Percentiles rank a stretch among this genome's conserved stretches.
Evolutionary conservation across 1,284 basidiomycete species (phyloP).

Genomic region (Pterulicium gracile): DNA sequence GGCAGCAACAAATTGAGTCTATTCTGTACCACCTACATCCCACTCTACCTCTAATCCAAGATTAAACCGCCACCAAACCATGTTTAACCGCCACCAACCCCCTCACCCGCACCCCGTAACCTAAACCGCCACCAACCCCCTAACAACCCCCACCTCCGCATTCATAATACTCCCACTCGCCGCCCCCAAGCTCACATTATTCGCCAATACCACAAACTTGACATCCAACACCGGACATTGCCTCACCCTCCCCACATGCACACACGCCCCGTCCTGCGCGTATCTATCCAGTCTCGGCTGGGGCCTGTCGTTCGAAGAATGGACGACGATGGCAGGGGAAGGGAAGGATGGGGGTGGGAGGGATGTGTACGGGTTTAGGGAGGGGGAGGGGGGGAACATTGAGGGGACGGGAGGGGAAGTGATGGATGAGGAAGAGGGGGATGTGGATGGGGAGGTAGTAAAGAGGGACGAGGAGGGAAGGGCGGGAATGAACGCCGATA

Average conservation of each 20-base stretch:
- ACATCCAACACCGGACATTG: constrained; percentile 89
- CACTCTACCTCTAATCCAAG: no score
- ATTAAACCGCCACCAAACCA: no score
- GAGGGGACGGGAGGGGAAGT: no score
- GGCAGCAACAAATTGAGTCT: no score
- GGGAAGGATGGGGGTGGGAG: constrained; percentile 84
- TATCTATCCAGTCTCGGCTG: constrained; percentile 91
- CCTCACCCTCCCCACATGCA: constrained; percentile 86
- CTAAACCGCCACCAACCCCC: constrained; percentile 56
- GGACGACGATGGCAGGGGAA: constrained; percentile 78
- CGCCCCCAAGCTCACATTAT: constrained; percentile 95
- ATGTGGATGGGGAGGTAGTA: no score
- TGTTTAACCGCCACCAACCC: no score
- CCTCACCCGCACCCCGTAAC: no score
- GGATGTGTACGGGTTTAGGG: no score
- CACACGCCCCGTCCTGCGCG: constrained; percentile 86
- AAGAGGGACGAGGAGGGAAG: no score
- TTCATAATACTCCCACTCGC: constrained; percentile 98
- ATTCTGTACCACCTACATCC: no score
- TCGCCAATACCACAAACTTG: constrained; percentile 91
- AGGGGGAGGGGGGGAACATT: no score
- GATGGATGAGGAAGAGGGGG: no score
- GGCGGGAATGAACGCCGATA: constrained; percentile 67
- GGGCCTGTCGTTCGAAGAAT: constrained; percentile 88
- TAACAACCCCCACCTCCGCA: constrained; percentile 87